A percentile compares a stretch with the other conserved stretches of the same genome.
phyloP scores from a whole-genome alignment of 768 basidiomycete genomes.

The Russula sp. region DNA sequence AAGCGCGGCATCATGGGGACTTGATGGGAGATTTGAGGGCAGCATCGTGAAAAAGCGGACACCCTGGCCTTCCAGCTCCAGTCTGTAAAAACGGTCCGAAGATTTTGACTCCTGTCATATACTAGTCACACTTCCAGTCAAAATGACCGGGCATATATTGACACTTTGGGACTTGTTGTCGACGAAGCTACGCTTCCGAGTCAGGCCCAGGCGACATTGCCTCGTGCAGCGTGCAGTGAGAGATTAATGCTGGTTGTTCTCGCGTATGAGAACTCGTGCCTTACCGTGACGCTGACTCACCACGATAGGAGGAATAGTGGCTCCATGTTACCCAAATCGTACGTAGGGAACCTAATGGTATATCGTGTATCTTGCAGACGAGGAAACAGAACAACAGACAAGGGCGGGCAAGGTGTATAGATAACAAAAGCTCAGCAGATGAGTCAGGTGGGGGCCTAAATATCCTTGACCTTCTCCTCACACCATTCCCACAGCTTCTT shows the following conservation, averaged over 20 bases:
- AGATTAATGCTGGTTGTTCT: neutral
- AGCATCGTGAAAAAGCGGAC: no score
- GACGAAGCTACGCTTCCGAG: no score
- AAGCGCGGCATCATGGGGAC: no score
- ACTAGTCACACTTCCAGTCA: no score
- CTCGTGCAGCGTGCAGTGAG: neutral
- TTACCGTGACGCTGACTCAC: neutral
- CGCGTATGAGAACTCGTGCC: neutral
- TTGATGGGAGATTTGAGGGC: no score
- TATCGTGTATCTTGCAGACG: neutral
- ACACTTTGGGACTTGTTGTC: no score
- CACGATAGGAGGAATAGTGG: neutral
- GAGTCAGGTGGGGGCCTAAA: neutral
- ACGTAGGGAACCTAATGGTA: neutral
- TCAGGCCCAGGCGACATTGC: no score
- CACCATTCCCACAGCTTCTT: slow-evolving; percentile 3
- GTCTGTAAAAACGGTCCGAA: no score
- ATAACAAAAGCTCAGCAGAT: neutral
- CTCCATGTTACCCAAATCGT: neutral
- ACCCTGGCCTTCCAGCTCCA: no score
- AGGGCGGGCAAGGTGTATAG: neutral
- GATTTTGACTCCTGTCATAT: no score
- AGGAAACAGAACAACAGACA: neutral
- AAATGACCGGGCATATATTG: no score
- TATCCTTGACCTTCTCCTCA: slow-evolving; percentile 1